These are phyloP conservation scores for Aspergillus puulaauensis DNA, from an alignment of 2,329 filamentous ascomycete species.

Conservation along the genomic window DNA sequence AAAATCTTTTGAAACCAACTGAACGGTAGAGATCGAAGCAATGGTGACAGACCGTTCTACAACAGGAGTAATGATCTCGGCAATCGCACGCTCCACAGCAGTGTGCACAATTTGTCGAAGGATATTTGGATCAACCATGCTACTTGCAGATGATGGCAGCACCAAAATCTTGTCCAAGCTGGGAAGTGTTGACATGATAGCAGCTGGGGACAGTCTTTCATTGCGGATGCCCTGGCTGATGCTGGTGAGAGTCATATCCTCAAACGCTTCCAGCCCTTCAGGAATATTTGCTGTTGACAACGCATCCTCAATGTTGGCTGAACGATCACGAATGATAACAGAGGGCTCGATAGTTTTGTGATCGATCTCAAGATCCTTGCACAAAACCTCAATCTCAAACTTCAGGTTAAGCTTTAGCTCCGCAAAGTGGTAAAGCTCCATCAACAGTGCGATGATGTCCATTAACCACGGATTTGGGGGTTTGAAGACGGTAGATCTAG, in stretches of 20 bases:
- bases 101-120: constrained; percentile 73
- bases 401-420: constrained; percentile 96
- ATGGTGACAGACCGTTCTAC: constrained; percentile 98
- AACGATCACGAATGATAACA: constrained; percentile 77
- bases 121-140: constrained; percentile 69
- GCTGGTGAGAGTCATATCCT: constrained; percentile 75
- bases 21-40: constrained; percentile 91
- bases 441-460: constrained; percentile 87
- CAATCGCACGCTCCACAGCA: constrained; percentile 84
- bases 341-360: constrained; percentile 89
- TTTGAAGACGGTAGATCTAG: constrained; percentile 81
- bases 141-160: constrained; percentile 75
- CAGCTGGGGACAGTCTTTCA: constrained; percentile 72
- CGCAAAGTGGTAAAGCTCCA: constrained; percentile 89
- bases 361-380: constrained; percentile 87
- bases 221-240: constrained; percentile 67
- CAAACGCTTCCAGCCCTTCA: constrained; percentile 76
- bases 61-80: constrained; percentile 95
- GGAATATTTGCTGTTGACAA: constrained; percentile 56
- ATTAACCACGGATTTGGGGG: constrained; percentile 97
- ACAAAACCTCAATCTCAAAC: constrained; percentile 97
- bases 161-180: constrained; percentile 77
- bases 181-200: constrained; percentile 76
- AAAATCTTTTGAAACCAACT: constrained; percentile 96
- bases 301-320: constrained; percentile 61